Percentiles rank a stretch among this genome's conserved stretches.
phyloP scores from a whole-genome alignment of 2,329 filamentous ascomycete genomes.

The Botrytis cinerea region DNA sequence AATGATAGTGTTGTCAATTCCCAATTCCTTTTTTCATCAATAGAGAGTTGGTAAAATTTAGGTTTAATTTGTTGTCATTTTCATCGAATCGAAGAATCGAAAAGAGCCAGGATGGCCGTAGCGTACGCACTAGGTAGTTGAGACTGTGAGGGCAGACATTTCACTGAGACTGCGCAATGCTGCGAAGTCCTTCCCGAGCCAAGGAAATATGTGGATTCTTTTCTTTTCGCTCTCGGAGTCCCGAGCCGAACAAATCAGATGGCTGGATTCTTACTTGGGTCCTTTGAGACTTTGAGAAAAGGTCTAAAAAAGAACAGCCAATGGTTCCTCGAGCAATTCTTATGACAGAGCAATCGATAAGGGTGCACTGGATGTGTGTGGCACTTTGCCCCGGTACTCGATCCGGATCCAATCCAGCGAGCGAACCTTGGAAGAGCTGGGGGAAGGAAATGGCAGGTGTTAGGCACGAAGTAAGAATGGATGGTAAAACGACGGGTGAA shows the following conservation, averaged over 20 bases:
- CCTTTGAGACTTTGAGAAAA: neutral
- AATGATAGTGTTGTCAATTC: neutral
- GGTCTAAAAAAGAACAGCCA: neutral
- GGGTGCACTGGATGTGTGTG: neutral
- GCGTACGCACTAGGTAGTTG: neutral
- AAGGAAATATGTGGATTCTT: conserved; percentile 3
- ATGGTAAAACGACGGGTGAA: neutral
- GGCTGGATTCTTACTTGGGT: neutral
- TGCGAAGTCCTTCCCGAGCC: neutral
- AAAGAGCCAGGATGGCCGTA: neutral
- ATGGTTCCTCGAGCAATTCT: neutral
- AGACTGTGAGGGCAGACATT: neutral
- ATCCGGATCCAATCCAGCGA: neutral
- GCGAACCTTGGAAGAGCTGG: neutral
- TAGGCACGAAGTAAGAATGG: neutral
- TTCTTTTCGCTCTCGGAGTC: neutral
- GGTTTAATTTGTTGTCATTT: conserved; percentile 7
- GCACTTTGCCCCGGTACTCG: neutral
- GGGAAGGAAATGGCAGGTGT: neutral
- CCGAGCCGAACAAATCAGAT: conserved; percentile 4
- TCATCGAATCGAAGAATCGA: neutral
- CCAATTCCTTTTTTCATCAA: neutral
- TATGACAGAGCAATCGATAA: neutral
- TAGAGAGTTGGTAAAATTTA: neutral
- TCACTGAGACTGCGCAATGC: neutral